A percentile compares a stretch with the other conserved stretches of the same genome.
Evolutionary conservation across 495 filamentous ascomycete genomes (phyloP).

Genomic region (Monascus purpureus): DNA sequence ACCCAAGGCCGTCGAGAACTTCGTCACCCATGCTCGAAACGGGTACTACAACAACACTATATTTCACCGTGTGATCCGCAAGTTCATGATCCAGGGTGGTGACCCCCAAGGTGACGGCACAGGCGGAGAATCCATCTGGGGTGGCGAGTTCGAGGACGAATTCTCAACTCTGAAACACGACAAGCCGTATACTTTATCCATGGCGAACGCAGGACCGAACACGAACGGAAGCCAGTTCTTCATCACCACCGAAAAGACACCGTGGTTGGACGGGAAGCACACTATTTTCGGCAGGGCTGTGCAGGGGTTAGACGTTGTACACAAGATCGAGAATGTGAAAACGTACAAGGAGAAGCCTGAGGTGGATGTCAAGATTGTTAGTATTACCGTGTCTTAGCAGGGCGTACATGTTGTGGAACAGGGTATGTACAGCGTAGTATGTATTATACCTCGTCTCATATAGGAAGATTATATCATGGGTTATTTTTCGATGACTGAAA

Average conservation of each 20-base stretch:
- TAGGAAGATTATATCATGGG: no score
- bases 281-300: constrained; percentile 89
- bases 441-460: no score
- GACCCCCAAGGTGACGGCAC: constrained; percentile 93
- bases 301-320: constrained; percentile 85
- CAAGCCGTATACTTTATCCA: constrained; percentile 88
- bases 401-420: no score
- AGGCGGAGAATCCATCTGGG: constrained; percentile 95
- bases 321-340: constrained; percentile 85
- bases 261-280: constrained; percentile 93
- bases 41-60: constrained; percentile 96
- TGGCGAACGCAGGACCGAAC: constrained; percentile 91
- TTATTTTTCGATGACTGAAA: no score
- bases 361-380: constrained; percentile 95
- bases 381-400: constrained; percentile 43
- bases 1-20: constrained; percentile 97
- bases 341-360: constrained; percentile 94
- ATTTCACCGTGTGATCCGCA: constrained; percentile 93
- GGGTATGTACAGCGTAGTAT: no score
- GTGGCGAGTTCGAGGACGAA: constrained; percentile 88
- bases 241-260: constrained; percentile 92
- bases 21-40: constrained; percentile 73
- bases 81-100: constrained; percentile 94
- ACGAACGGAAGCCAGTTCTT: constrained; percentile 85
- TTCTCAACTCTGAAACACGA: constrained; percentile 86